Evolutionary conservation across 164 flowering plant species (phyloP).

Genomic region (Macadamia tetraphylla): DNA sequence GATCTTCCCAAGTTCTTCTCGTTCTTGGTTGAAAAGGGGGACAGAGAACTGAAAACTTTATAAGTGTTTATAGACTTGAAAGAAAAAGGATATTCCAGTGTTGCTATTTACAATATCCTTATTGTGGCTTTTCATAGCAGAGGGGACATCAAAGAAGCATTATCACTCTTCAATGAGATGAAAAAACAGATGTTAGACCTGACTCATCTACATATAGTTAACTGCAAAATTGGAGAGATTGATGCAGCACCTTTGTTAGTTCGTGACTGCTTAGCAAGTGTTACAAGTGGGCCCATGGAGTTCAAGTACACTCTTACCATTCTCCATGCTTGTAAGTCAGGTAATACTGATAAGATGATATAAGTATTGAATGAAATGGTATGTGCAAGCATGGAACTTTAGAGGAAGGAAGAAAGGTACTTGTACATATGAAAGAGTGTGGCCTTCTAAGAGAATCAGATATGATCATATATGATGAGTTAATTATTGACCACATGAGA

Average conservation of each 20-base stretch:
- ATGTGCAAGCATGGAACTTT: slow-evolving; percentile 74
- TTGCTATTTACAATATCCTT: slow-evolving; percentile 60
- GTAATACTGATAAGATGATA: slow-evolving; percentile 57
- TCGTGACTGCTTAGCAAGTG: slow-evolving; percentile 79
- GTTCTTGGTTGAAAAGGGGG: slow-evolving; percentile 40
- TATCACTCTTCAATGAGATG: slow-evolving; percentile 56
- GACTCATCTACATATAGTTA: slow-evolving; percentile 60
- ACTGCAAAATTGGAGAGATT: slow-evolving; percentile 59
- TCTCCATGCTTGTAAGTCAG: slow-evolving; percentile 61
- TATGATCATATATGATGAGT: slow-evolving; percentile 63
- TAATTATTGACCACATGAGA: slow-evolving; percentile 70
- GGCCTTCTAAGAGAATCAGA: slow-evolving; percentile 66
- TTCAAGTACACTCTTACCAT: slow-evolving; percentile 74
- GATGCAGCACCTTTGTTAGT: slow-evolving; percentile 67
- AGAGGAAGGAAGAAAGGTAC: slow-evolving; percentile 80
- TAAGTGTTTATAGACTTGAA: slow-evolving; percentile 58
- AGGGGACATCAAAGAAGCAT: slow-evolving; percentile 51
- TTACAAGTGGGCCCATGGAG: slow-evolving; percentile 63
- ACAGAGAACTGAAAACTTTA: slow-evolving; percentile 35
- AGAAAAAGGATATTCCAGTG: slow-evolving; percentile 42
- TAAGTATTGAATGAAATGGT: slow-evolving; percentile 83
- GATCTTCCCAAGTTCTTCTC: slow-evolving; percentile 58
- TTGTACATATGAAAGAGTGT: slow-evolving; percentile 42
- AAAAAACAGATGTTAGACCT: slow-evolving; percentile 36
- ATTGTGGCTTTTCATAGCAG: slow-evolving; percentile 52